phyloP scores from a whole-genome alignment of 345 rosid genomes.

The Hibiscus tridactylites region DNA sequence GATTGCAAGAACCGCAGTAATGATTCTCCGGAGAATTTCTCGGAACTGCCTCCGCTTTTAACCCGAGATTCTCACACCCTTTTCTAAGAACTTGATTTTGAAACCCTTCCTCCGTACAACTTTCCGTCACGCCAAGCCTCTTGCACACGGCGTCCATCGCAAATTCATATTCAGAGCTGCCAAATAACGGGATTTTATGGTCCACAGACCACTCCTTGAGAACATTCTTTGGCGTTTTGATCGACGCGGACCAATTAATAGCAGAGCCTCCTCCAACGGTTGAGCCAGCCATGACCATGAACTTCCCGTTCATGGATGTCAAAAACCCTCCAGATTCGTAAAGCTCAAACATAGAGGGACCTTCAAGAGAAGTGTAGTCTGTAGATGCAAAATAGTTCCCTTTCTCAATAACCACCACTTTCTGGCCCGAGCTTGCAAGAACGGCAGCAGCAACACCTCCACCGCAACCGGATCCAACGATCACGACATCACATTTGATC shows the following conservation, averaged over 20 bases:
- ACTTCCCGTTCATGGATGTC: constrained; percentile 35
- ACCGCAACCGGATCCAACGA: constrained; percentile 62
- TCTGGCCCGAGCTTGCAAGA: constrained; percentile 55
- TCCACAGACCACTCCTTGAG: constrained; percentile 49
- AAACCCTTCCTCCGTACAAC: constrained; percentile 42
- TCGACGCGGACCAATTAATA: constrained; percentile 56
- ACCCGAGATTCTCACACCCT: constrained; percentile 61
- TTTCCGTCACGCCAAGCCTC: constrained; percentile 47
- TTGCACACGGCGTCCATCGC: constrained; percentile 48
- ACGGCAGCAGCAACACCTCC: constrained; percentile 71
- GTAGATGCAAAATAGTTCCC: constrained; percentile 50
- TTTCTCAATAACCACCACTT: constrained; percentile 56
- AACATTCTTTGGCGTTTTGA: constrained; percentile 40
- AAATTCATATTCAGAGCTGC: constrained; percentile 28
- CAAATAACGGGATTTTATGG: constrained; percentile 33
- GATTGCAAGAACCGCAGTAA: constrained; percentile 56
- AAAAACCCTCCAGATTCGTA: constrained; percentile 37
- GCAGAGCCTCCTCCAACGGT: constrained; percentile 67
- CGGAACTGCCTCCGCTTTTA: constrained; percentile 36
- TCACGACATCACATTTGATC: constrained; percentile 54
- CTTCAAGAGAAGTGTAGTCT: constrained; percentile 53
- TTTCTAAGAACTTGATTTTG: constrained; percentile 55
- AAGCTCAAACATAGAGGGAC: constrained; percentile 53
- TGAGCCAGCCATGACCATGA: constrained; percentile 48
- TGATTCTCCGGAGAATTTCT: constrained; percentile 45